These are phyloP conservation scores for Pulveroboletus sp. DNA, from an alignment of 768 basidiomycete species.

Conservation along the genomic window DNA sequence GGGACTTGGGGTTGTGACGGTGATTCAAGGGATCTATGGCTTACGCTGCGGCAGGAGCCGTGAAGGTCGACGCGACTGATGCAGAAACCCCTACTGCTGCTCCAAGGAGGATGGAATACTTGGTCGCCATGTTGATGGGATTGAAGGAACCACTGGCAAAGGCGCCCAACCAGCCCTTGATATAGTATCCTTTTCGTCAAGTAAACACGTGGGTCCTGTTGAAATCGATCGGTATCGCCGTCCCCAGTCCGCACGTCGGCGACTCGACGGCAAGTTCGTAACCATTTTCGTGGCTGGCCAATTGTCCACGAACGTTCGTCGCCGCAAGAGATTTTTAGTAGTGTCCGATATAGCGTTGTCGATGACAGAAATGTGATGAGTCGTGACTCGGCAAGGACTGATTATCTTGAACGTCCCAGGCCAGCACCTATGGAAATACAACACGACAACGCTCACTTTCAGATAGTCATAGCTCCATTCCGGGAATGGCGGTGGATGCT, in stretches of 20 bases:
- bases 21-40: not conserved
- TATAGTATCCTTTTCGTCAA: conserved; percentile 8
- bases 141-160: not conserved
- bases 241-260: not conserved
- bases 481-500: too few relatives aligned
- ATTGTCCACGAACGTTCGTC: not conserved
- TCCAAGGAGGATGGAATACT: conserved; percentile 12
- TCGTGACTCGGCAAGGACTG: too few relatives aligned
- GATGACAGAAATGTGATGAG: not conserved
- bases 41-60: conserved; percentile 29
- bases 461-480: too few relatives aligned
- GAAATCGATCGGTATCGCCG: not conserved
- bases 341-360: too few relatives aligned
- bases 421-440: too few relatives aligned
- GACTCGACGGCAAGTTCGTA: not conserved
- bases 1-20: not conserved
- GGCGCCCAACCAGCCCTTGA: not conserved
- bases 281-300: too few relatives aligned
- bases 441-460: too few relatives aligned
- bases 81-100: conserved; percentile 21
- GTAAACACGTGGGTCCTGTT: conserved; percentile 2
- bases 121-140: conserved; percentile 13
- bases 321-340: too few relatives aligned
- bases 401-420: too few relatives aligned
- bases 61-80: conserved; percentile 24